Evolutionary conservation across 2,329 filamentous ascomycete species (phyloP).

Genomic region (Gaeumannomyces sp.): DNA sequence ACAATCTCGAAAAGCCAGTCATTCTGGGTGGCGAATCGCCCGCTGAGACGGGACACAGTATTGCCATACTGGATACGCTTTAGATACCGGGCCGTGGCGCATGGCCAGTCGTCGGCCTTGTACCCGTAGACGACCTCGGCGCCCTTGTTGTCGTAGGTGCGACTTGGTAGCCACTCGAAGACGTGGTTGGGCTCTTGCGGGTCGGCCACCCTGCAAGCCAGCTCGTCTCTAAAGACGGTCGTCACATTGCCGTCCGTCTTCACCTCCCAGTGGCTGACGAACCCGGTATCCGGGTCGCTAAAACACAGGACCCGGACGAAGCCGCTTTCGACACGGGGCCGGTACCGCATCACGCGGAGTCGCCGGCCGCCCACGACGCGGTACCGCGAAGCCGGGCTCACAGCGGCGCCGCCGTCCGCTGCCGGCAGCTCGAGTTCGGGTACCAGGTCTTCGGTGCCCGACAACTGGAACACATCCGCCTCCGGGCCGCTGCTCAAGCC

Average conservation of each 20-base stretch:
- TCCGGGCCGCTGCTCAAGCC: no score
- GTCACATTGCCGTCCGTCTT: slow-evolving; percentile 11
- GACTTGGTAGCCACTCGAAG: slow-evolving; percentile 21
- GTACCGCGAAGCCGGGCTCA: no score
- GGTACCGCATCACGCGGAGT: slow-evolving; percentile 15
- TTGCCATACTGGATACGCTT: slow-evolving; percentile 21
- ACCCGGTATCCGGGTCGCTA: slow-evolving; percentile 11
- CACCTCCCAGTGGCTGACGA: slow-evolving; percentile 21
- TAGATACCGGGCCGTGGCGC: slow-evolving; percentile 13
- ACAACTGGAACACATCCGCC: slow-evolving; percentile 21
- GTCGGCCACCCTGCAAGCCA: slow-evolving; percentile 11
- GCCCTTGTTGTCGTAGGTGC: slow-evolving; percentile 18
- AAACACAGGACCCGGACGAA: slow-evolving; percentile 13
- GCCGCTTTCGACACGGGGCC: slow-evolving; percentile 15
- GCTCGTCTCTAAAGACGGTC: slow-evolving; percentile 14
- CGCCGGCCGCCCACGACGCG: no score
- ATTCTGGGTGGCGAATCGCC: neutral
- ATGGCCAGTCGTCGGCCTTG: slow-evolving; percentile 17
- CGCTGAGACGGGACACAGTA: no score
- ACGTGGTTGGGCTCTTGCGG: slow-evolving; percentile 12
- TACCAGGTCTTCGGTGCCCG: slow-evolving; percentile 23
- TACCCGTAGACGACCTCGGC: slow-evolving; percentile 17
- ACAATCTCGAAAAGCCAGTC: slow-evolving; percentile 27
- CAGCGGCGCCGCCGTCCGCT: slow-evolving; percentile 3
- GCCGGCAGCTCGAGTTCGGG: slow-evolving; percentile 10